These are phyloP conservation scores for Neonectria sp. DNA, from an alignment of 2,329 filamentous ascomycete genomes.

Conservation along the genomic window DNA sequence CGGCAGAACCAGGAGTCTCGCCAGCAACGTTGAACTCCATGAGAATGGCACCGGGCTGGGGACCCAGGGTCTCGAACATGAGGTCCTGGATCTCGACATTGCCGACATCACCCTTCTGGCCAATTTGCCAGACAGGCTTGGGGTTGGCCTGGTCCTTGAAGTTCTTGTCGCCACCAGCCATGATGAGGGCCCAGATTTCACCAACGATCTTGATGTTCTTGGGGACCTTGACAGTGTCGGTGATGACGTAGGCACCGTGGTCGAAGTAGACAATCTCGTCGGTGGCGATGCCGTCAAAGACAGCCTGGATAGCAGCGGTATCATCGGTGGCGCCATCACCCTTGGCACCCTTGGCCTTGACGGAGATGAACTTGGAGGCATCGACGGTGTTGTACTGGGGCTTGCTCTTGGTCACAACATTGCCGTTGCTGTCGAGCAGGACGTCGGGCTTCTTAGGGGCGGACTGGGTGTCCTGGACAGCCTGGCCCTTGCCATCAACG, in stretches of 20 bases:
- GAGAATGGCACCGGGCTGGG: constrained; percentile 89
- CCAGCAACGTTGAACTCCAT: constrained; percentile 92
- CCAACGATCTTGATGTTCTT: constrained; percentile 90
- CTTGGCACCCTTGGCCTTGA: constrained; percentile 86
- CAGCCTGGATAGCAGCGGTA: constrained; percentile 84
- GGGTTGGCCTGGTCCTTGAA: constrained; percentile 85
- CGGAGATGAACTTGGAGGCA: constrained; percentile 82
- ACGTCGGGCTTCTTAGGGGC: constrained; percentile 74
- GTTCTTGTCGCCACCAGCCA: constrained; percentile 79
- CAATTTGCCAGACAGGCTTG: constrained; percentile 88
- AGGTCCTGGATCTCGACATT: constrained; percentile 90
- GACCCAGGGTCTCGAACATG: constrained; percentile 86
- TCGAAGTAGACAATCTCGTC: constrained; percentile 82
- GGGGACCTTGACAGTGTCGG: constrained; percentile 79
- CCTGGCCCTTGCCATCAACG: constrained; percentile 61
- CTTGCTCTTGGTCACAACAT: constrained; percentile 87
- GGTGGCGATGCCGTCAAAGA: constrained; percentile 77
- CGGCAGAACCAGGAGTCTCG: constrained; percentile 76
- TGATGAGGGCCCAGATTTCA: constrained; percentile 91
- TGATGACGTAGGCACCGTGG: constrained; percentile 80
- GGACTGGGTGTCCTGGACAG: constrained; percentile 71
- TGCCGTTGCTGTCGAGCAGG: constrained; percentile 76
- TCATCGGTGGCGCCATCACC: constrained; percentile 93
- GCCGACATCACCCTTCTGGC: constrained; percentile 82
- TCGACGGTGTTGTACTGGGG: constrained; percentile 85